Evolutionary conservation across 345 rosid species (phyloP), one percentile per base, ranked within the genome.

Genomic region (Eucalyptus rudis): DNA sequence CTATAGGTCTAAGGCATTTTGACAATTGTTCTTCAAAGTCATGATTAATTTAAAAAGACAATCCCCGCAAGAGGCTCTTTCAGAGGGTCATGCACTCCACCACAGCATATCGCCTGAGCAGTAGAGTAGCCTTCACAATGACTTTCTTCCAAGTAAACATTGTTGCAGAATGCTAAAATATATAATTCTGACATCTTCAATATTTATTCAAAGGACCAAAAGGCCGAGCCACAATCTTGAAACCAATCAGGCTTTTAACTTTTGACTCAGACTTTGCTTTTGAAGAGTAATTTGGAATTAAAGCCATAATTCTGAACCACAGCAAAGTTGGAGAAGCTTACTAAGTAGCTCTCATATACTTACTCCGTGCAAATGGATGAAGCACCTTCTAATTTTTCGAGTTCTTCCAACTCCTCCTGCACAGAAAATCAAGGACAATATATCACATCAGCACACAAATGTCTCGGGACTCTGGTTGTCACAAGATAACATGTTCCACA

Each of bases 401-500:
- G 95, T 90, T 87, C 92, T 90, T 96, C 98, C 89, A 96, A 88
- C 89, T 97, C 99, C 89, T 96, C 96, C 99, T 97, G 98, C 47
- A 40, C 7, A 76, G 33, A 31, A 45, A 66, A 25, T 84, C 36
- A n/a, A 81, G 87, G 47, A 89, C 8, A 50, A 49, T 29, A 25
- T 40, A 64, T 66, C 15, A 36, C 43, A 49, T 66, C 44, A 33
- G 87, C 47, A 15, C 44, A 86, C 47, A 51, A 33, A 59, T 51
- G 64, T 29, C 8, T 52, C 3, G n/a, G 36, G 44, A 44, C 66
- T 51, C 66, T 31, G 66, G 27, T 36, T 54, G 12, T 86, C 44
- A 54, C 29, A 50, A 31, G 49, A 43, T 33, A 22, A 33, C 64
- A 59, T 10, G 8, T 31, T 86, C 68, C 31, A 7, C 59, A 33